Evolutionary conservation across 2,329 filamentous ascomycete genomes (phyloP), one percentile per base, ranked within the genome.

Genomic region (Trichoderma citrinoviride): DNA sequence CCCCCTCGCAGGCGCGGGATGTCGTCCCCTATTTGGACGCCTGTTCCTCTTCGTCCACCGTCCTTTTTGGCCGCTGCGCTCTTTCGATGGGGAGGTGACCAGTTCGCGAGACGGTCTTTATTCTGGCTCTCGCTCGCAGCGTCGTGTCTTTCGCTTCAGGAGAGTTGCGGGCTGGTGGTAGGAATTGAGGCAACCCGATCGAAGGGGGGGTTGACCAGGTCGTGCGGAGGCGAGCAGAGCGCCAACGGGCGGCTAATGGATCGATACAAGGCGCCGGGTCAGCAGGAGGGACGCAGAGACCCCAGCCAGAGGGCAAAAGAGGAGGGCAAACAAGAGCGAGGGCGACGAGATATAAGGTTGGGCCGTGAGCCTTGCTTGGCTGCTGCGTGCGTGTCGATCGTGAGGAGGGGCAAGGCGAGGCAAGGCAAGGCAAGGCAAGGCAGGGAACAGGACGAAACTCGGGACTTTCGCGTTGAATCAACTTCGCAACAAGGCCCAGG

Each of bases 171-270:
- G 61, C 29, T 49, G n/a, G 52, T 40, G 33, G 61, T 25, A 8
- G 61, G 27, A 54, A 55, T 47, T 49, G 41, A 53, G 52, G 61
- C 43, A 37, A 33, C 41, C 43, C 15, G 44, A 23, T 23, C 47
- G 19, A 40, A 41, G 23, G 52, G 19, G 17, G 61, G 43, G n/a
- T n/a, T n/a, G 14, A 23, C 41, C 27, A 23, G 33, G 50, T 40
- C 49, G 60, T 63, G 60, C 60, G 60, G 60, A 63, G 60, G 60
- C 60, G 60, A 63, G 27, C 49, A 47, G 60, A 55, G 50, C 49
- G 49, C 60, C 60, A 52, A 17, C 57, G 46, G 57, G 57, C 57
- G 57, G 57, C 58, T 46, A 54, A 62, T 46, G 25, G 58, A 53
- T 53, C 49, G 47, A 62, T 54, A 23, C 43, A 37, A 40, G 56